Evolutionary conservation across 306 rosid genomes (phyloP), one percentile per base, ranked within the genome.

Genomic region (Vigna angularis): DNA sequence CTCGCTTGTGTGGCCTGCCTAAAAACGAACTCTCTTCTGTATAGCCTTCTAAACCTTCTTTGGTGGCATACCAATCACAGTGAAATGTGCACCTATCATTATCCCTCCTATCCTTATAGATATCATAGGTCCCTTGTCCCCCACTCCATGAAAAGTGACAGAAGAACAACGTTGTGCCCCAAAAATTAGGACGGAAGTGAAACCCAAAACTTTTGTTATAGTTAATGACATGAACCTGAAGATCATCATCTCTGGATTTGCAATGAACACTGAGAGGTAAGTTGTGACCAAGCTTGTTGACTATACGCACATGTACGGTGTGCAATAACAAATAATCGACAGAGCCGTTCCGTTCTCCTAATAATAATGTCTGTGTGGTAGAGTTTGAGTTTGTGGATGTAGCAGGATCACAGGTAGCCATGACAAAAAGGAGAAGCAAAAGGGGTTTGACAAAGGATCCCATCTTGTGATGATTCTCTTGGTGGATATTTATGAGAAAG

Each of bases 61-160:
- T 26, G 3, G 74, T 76, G 7, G 26, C 81, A 52, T 51, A n/a
- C 74, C 74, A 76, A 0, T 65, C 44, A 38, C 81, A 76, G 22
- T 8, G 1, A 48, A 0, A 1, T 9, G 0, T 5, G 49, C 81
- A 76, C 28, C 73, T 15, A 1, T 0, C 0, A 6, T 0, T 0
- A 66, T 76, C 73, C 32, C 81, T 66, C 0, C 2, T 24, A 22
- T 1, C 0, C 26, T 24, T 53, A 6, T 38, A 76, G 0, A 76
- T 15, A 66, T 15, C 74, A 53, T 38, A 40, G 3, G 74, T 15
- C 10, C 66, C 56, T 9, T 45, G 1, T 38, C 74, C 81, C 2
- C 32, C 52, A 5, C 0, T 0, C 73, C 81, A 66, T 24, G 66
- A 66, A 3, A 76, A 51, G 66, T 66, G 47, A 24, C 74, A 76